Conservation (phyloP, 1,284 basidiomycete species). For the Fomitopsis betulina region DNA sequence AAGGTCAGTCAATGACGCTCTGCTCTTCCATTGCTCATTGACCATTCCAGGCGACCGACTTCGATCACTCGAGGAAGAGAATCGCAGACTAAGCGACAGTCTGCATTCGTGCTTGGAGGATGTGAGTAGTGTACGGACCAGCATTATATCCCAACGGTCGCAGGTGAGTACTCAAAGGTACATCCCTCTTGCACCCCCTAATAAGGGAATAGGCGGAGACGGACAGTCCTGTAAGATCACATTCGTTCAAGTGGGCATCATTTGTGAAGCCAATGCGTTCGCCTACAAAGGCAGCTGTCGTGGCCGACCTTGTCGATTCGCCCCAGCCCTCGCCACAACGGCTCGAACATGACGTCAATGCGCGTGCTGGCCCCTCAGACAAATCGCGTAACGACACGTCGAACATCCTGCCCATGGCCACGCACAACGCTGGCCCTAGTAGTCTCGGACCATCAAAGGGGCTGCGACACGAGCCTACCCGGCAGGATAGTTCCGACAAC, state of each 20-base stretch:
- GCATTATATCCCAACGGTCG: constrained; percentile 9
- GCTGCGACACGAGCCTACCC: constrained; percentile 41
- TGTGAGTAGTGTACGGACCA: constrained; percentile 42
- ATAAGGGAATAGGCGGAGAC: constrained; percentile 33
- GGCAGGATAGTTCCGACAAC: constrained; percentile 70
- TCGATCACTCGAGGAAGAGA: constrained; percentile 69
- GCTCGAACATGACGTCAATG: constrained; percentile 58
- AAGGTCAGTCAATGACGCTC: constrained; percentile 46
- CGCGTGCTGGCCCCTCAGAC: constrained; percentile 22
- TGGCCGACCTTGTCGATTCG: constrained; percentile 47
- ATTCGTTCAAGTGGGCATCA: constrained; percentile 80
- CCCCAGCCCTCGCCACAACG: constrained; percentile 75
- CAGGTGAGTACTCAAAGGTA: constrained; percentile 18
- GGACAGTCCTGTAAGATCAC: constrained; percentile 58
- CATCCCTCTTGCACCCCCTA: background rate
- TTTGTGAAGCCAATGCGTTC: constrained; percentile 69
- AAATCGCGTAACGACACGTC: constrained; percentile 14
- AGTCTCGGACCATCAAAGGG: constrained; percentile 23
- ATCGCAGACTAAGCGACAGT: constrained; percentile 57
- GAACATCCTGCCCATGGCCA: constrained; percentile 3
- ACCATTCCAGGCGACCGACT: constrained; percentile 59
- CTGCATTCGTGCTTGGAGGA: constrained; percentile 65
- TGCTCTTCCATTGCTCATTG: constrained; percentile 3
- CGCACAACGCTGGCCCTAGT: constrained; percentile 13
- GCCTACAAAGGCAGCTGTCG: constrained; percentile 60